Evolutionary conservation across 192 early-diverging fungal genomes (phyloP).

Genomic region (Jimgerdemannia lactiflua): DNA sequence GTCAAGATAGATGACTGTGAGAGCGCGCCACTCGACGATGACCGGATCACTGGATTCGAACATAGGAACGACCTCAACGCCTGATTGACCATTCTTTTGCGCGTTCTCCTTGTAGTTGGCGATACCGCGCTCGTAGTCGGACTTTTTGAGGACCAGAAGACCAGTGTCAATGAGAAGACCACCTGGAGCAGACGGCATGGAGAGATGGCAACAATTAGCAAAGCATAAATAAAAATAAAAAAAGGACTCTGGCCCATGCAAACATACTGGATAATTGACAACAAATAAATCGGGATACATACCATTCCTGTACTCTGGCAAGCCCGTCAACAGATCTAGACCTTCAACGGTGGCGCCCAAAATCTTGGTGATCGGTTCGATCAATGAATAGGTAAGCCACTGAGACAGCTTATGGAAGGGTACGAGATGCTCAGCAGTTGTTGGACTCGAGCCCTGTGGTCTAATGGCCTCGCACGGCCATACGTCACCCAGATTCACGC

Average conservation of each 20-base stretch:
- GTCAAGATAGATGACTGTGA: conserved; percentile 86
- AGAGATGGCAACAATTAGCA: not conserved
- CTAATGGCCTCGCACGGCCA: conserved; percentile 32
- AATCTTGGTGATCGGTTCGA: conserved; percentile 70
- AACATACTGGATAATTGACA: too few relatives aligned
- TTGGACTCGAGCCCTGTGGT: not conserved
- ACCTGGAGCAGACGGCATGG: conserved; percentile 30
- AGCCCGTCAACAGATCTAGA: conserved; percentile 73
- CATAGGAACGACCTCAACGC: conserved; percentile 49
- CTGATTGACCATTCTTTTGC: conserved; percentile 24
- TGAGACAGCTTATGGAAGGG: conserved; percentile 94
- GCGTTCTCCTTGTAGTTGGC: conserved; percentile 44
- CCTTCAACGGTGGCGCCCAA: conserved; percentile 46
- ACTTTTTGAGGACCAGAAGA: conserved; percentile 61
- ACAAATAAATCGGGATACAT: not conserved
- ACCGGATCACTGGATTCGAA: conserved; percentile 79
- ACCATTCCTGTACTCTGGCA: conserved; percentile 84
- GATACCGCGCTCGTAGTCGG: conserved; percentile 55
- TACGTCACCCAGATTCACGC: conserved; percentile 83
- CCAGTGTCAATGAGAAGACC: conserved; percentile 88
- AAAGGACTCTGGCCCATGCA: too few relatives aligned
- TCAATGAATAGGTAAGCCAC: conserved; percentile 92
- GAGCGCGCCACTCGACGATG: conserved; percentile 91
- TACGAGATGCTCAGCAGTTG: conserved; percentile 42
- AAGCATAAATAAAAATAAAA: too few relatives aligned